Base-by-base conservation (phyloP, 129 eudicot genomes). In the Lonicera japonica region DNA sequence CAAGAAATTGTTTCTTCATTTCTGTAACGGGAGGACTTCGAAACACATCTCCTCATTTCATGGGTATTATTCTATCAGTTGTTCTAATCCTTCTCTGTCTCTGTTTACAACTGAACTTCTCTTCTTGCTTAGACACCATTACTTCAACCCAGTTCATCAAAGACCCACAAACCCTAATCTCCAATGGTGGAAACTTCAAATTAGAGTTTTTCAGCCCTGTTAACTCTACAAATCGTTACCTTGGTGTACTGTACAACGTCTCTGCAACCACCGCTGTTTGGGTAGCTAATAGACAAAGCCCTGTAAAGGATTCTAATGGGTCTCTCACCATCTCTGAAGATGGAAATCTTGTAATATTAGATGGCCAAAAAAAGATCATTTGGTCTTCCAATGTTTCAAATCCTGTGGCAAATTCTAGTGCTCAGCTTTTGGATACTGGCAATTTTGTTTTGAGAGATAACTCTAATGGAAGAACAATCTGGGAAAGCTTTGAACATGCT, bases 251-350 rank as follows among this genome's bases (percentile, higher is more conserved):
- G 63, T 65, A 58, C 20, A 50, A 79, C 47, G 18, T 71, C 13
- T 25, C 76, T 61, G 50, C 17, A 14, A 61, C n/a, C 36, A 48
- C 68, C 0, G 69, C 67, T n/a, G 51, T 79, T 12, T 79, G 84
- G 83, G 76, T 79, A 10, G 83, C 83, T 45, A 79, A 79, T 20
- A 79, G 76, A 41, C 73, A 70, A 54, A 69, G 40, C 5, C 83
- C 83, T 19, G 16, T 78, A 3, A 55, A 45, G 45, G 79, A 67
- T 54, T 63, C 79, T 58, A 18, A 64, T 45, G 83, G 83, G 22
- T 25, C n/a, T 12, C 15, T 78, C 7, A 58, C 59, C 24, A 38
- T 78, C 5, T 78, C 83, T 0, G 73, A 43, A 2, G 70, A 73
- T 19, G 79, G 83, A 0, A 68, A 73, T 73, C 72, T 78, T 43